A percentile compares a stretch with the other conserved stretches of the same genome.
These are phyloP conservation scores for Acer saccharum DNA, from an alignment of 345 rosid genomes.

Conservation along the genomic window DNA sequence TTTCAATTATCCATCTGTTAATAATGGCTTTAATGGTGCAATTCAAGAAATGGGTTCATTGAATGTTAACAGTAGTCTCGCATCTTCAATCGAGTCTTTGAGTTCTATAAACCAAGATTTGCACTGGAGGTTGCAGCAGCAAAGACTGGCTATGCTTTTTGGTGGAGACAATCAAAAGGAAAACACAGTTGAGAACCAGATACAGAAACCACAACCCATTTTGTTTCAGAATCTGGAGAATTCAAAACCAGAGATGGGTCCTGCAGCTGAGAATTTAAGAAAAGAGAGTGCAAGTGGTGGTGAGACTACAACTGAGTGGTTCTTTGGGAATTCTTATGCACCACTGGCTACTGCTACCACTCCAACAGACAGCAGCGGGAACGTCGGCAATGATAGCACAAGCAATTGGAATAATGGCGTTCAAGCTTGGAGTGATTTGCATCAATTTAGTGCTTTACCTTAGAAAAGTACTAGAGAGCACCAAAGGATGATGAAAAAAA, in stretches of 20 bases:
- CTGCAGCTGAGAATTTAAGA: constrained; percentile 29
- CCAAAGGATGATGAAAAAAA: neutral
- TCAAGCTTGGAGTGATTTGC: constrained; percentile 51
- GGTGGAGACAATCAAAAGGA: constrained; percentile 46
- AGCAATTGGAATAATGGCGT: constrained; percentile 41
- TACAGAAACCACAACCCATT: constrained; percentile 58
- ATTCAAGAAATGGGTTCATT: constrained; percentile 50
- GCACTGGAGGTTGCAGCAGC: constrained; percentile 95
- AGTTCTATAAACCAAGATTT: constrained; percentile 90
- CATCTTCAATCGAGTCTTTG: constrained; percentile 84
- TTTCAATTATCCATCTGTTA: constrained; percentile 43
- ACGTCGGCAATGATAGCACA: constrained; percentile 27
- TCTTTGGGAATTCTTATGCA: constrained; percentile 59
- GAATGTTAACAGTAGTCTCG: constrained; percentile 61
- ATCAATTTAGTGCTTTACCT: constrained; percentile 51
- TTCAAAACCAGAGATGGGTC: constrained; percentile 32
- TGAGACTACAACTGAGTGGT: constrained; percentile 62
- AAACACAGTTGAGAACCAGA: constrained; percentile 39
- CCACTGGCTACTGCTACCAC: constrained; percentile 38
- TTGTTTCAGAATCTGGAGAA: constrained; percentile 65
- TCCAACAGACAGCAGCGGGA: constrained; percentile 34
- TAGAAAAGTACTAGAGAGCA: constrained; percentile 23
- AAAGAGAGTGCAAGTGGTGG: constrained; percentile 33
- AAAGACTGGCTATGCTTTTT: constrained; percentile 67
- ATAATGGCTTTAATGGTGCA: constrained; percentile 38